Conservation (phyloP, 2,329 filamentous ascomycete species). For the Coniella vitis region DNA sequence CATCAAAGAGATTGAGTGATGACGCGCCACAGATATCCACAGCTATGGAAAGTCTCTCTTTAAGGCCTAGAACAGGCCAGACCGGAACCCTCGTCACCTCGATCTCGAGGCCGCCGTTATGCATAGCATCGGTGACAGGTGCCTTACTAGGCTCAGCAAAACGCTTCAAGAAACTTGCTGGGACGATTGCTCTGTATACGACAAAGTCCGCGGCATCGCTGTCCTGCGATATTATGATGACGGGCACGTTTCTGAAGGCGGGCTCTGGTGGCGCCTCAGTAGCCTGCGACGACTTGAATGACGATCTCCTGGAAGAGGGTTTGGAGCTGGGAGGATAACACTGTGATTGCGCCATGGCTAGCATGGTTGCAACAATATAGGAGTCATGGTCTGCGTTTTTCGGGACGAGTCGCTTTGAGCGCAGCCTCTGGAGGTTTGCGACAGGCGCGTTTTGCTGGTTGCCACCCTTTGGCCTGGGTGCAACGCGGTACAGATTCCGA, state of each 20-base stretch:
- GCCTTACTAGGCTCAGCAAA: slow-evolving; percentile 42
- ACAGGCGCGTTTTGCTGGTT: slow-evolving; percentile 39
- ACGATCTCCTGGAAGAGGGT: slow-evolving; percentile 13
- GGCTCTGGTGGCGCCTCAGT: slow-evolving; percentile 17
- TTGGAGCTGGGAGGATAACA: slow-evolving; percentile 33
- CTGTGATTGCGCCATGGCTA: slow-evolving; percentile 51
- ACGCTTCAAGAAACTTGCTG: slow-evolving; percentile 40
- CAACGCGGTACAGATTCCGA: slow-evolving; percentile 39
- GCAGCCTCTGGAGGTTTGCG: slow-evolving; percentile 37
- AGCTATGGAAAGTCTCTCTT: slow-evolving; percentile 47
- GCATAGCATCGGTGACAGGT: slow-evolving; percentile 22
- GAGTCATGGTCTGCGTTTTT: slow-evolving; percentile 43
- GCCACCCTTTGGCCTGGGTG: slow-evolving; percentile 31
- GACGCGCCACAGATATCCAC: slow-evolving; percentile 42
- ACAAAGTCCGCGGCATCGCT: slow-evolving; percentile 42
- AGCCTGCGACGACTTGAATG: slow-evolving; percentile 21
- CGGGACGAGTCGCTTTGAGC: slow-evolving; percentile 41
- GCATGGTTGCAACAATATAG: slow-evolving; percentile 43
- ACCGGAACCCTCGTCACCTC: slow-evolving; percentile 42
- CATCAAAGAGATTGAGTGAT: slow-evolving; percentile 21
- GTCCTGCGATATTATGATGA: slow-evolving; percentile 46
- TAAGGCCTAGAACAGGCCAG: slow-evolving; percentile 49
- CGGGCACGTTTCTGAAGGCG: slow-evolving; percentile 39
- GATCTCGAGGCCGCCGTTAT: slow-evolving; percentile 35
- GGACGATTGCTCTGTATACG: slow-evolving; percentile 45